Percentiles rank a stretch among this genome's conserved stretches.
Evolutionary conservation across 257 asterid genomes (phyloP).

Genomic region (Solanum clarkiae): DNA sequence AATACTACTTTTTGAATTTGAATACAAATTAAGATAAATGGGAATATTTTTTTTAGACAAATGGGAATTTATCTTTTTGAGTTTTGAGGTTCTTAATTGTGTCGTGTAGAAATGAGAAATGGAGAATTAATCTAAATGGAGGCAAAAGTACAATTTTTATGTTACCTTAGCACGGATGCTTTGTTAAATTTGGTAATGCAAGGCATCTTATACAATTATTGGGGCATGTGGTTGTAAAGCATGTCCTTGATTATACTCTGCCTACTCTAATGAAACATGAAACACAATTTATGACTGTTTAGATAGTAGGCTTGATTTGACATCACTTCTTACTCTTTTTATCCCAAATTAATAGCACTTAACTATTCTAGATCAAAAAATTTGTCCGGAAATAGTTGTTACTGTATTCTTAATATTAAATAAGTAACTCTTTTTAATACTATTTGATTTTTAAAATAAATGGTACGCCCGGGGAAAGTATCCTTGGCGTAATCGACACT

Average conservation of each 20-base stretch:
- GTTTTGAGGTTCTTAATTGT: not conserved
- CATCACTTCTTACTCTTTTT: not conserved
- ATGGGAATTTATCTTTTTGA: slow-evolving; percentile 50
- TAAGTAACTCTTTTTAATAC: not conserved
- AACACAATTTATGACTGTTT: not conserved
- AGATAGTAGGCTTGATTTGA: not conserved
- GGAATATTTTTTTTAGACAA: not conserved
- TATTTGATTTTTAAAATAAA: not conserved
- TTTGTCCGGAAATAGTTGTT: not conserved
- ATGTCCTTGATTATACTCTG: not conserved
- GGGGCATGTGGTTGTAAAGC: not conserved
- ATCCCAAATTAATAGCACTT: not conserved
- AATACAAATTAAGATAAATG: slow-evolving; percentile 39
- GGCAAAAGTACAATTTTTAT: not conserved
- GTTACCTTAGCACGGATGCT: not conserved
- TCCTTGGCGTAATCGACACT: too few relatives aligned
- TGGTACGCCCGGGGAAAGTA: too few relatives aligned
- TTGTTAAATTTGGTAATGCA: not conserved
- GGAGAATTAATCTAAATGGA: not conserved
- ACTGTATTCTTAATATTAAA: not conserved
- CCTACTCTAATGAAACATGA: not conserved
- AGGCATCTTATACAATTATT: not conserved
- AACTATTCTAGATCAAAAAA: not conserved
- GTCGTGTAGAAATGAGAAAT: not conserved
- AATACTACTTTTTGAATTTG: slow-evolving; percentile 11